Evolutionary conservation across 768 basidiomycete genomes (phyloP).

Genomic region (Lepiota brunneoincarnata): DNA sequence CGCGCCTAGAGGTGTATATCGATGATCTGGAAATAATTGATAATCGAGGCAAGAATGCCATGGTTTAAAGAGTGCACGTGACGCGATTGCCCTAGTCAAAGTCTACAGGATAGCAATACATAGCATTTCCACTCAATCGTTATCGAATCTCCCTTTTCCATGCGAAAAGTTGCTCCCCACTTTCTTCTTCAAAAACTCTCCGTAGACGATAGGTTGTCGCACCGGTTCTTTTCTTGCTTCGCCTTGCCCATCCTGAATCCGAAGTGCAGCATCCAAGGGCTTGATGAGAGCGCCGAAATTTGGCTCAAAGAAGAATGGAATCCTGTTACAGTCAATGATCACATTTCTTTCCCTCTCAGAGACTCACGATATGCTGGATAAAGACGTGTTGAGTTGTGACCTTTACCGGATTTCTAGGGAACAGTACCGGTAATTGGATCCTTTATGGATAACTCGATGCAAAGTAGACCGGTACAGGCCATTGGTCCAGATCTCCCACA

Average conservation of each 20-base stretch:
- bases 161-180: constrained; percentile 70
- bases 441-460: constrained; percentile 83
- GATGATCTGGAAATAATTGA: constrained; percentile 33
- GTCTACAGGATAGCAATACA: background rate
- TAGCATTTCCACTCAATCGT: constrained; percentile 2
- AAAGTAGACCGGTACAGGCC: constrained; percentile 84
- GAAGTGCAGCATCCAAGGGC: constrained; percentile 61
- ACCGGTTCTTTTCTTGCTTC: constrained; percentile 13
- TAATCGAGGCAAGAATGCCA: constrained; percentile 30
- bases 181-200: constrained; percentile 73
- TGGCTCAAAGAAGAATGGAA: constrained; percentile 95
- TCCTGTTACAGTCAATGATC: constrained; percentile 33
- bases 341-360: background rate
- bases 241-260: constrained; percentile 27
- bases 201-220: constrained; percentile 59
- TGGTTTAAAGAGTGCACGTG: constrained; percentile 22
- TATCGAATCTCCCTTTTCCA: constrained; percentile 37
- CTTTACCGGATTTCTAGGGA: constrained; percentile 7
- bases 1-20: constrained; percentile 23
- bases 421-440: constrained; percentile 61
- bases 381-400: background rate
- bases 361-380: constrained; percentile 67
- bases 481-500: constrained; percentile 93
- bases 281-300: constrained; percentile 71
- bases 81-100: background rate